Conservation (phyloP, 768 basidiomycete species). For the Mycena vitilis region DNA sequence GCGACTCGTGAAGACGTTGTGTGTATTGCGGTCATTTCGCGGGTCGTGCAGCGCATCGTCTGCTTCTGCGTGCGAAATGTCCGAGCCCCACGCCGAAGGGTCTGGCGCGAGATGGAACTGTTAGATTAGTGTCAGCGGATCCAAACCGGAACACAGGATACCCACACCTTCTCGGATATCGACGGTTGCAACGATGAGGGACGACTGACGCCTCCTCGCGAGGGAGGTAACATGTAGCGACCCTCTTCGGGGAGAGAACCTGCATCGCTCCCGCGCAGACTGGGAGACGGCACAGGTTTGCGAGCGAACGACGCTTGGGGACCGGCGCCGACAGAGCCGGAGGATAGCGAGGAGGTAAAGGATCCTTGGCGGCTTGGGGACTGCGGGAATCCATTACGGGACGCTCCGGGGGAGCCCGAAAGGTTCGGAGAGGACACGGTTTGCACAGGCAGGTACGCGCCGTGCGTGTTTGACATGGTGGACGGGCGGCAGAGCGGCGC, state of each 20-base stretch:
- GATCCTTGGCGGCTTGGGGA: constrained; percentile 1
- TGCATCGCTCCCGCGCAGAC: constrained; percentile 14
- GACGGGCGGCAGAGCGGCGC: background rate
- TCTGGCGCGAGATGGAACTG: constrained; percentile 63
- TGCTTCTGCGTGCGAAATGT: constrained; percentile 42
- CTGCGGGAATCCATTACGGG: background rate
- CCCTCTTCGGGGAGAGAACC: constrained; percentile 22
- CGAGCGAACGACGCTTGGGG: constrained; percentile 13
- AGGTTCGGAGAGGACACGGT: background rate
- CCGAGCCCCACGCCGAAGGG: constrained; percentile 59
- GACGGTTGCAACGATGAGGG: constrained; percentile 17
- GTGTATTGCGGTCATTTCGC: constrained; percentile 56
- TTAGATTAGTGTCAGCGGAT: background rate
- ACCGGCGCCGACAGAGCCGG: background rate
- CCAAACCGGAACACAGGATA: too few species aligned
- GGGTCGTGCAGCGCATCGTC: constrained; percentile 78
- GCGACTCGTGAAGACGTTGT: constrained; percentile 60
- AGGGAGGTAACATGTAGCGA: constrained; percentile 17
- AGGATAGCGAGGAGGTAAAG: background rate
- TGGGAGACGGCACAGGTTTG: constrained; percentile 6
- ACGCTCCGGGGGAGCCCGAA: too few species aligned
- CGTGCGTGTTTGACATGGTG: constrained; percentile 1
- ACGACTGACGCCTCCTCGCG: constrained; percentile 5
- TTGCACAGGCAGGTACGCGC: background rate
- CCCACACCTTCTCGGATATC: constrained; percentile 19